Base-by-base conservation (phyloP, 1,284 basidiomycete species). In the Naganishia albida region DNA sequence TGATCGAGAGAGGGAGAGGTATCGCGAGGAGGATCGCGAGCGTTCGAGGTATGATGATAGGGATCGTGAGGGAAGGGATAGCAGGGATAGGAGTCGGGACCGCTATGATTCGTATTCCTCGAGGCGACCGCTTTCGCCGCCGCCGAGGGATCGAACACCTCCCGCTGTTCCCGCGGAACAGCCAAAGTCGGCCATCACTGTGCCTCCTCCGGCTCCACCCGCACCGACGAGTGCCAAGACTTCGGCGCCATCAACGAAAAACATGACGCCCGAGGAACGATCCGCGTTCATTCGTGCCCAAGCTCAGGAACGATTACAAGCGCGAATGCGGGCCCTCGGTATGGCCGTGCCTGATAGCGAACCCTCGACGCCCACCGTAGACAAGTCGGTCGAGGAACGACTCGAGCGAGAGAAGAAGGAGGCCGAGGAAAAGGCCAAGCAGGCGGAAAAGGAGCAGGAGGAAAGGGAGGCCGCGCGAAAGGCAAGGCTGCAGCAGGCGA, bases 291-390 rank as follows among this genome's bases (percentile, higher is more conserved):
- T 91, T 69, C 86, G 86, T 20, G 87, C 87, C 2, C 87, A 96
- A 76, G 95, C 93, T 1, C 87, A 91, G 73, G 85, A 87, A 23
- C 85, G 90, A 50, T 86, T 97, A 42, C 86, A 92, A 72, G 93
- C 89, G 49, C 88, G 95, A 38, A 93, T 91, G 84, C 86, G 87
- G 46, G 89, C 89, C 10, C 84, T 98, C 2, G 95, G 96, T 16
- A 83, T 88, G 34, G 77, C 84, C 6, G 79, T 87, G 2, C 72
- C 85, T 1, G 72, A 73, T 26, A 76, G 79, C 42, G 69, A 70
- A 6, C 73, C 73, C 20, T 56, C 59, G 10, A 20, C 59, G 26
- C 54, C 46, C 10, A 39, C 54, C 1, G 80, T 91, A 1, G 93
- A 94, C 75, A 86, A 85, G 15, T 84, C 82, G 62, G 89, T 93